Base-by-base conservation (phyloP, 1,284 basidiomycete species). In the Rhizoctonia solani region DNA sequence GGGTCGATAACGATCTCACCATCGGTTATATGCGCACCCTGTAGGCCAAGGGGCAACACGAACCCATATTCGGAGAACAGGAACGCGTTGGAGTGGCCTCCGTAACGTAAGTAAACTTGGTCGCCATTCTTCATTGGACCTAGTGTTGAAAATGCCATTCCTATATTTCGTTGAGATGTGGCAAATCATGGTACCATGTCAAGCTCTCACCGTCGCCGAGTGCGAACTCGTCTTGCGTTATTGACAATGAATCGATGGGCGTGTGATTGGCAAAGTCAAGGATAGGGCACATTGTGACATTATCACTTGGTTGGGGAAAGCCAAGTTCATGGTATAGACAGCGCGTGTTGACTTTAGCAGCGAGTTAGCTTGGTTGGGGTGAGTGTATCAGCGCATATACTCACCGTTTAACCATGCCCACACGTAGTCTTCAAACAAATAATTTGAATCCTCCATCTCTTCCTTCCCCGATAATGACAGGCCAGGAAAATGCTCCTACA, bases 341-440 rank as follows among this genome's bases (percentile, higher is more conserved):
- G 67, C 93, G 85, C 4, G 93, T 95, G 75, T 95, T 95, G 69
- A 95, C 92, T 94, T 73, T 4, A 53, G 32, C 66, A 61, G 32
- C 46, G 53, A 23, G 37, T 69, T 50, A 42, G 59, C 55, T 56
- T 69, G 5, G 21, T 56, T 52, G 61, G 52, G 29, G 52, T n/a
- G 41, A 19, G 42, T 55, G 39, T 19, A 59, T 29, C 3, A 21
- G 37, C 37, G 37, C 9, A 39, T 46, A 21, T 46, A 6, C 6
- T 54, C 68, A 86, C 92, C 90, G 74, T 87, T 93, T 21, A 95
- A 81, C 93, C 93, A 95, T 8, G 85, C 90, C 92, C 93, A 95
- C 6, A 91, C 76, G 70, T 85, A 89, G 69, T 86, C 82, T 58
- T 74, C 68, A 72, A 71, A 68, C 32, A 42, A 27, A 14, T 25